Evolutionary conservation across 768 basidiomycete species (phyloP).

Genomic region (Lanmaoa pseudosensibilis): DNA sequence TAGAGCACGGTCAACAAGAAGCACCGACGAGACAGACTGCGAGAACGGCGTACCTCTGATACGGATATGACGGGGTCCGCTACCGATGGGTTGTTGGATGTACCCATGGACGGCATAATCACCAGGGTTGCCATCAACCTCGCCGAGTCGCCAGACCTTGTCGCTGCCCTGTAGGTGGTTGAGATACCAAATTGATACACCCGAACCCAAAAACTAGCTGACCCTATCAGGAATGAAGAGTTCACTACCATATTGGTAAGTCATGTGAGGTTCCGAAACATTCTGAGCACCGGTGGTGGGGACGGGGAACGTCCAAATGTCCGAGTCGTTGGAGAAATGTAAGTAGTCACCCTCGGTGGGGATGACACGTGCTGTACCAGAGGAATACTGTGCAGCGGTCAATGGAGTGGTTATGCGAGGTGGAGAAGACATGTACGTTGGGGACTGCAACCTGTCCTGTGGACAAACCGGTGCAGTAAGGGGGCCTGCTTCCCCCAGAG

Average conservation of each 20-base stretch:
- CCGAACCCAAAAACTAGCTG: constrained; percentile 16
- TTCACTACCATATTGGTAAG: constrained; percentile 53
- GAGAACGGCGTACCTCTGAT: too few relatives aligned
- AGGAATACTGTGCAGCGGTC: constrained; percentile 41
- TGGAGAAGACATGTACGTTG: constrained; percentile 42
- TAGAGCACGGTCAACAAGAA: too few relatives aligned
- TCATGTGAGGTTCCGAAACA: constrained; percentile 68
- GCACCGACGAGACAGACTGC: too few relatives aligned
- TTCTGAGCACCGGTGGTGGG: constrained; percentile 27
- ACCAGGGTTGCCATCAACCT: too few relatives aligned
- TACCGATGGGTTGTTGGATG: too few relatives aligned
- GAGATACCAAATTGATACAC: not conserved
- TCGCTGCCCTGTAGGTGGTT: constrained; percentile 32
- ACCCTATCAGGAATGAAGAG: constrained; percentile 68
- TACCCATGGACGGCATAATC: too few relatives aligned
- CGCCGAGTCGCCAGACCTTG: too few relatives aligned
- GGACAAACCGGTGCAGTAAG: constrained; percentile 50
- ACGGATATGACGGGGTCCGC: too few relatives aligned
- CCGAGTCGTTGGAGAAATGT: constrained; percentile 19
- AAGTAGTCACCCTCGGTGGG: constrained; percentile 41
- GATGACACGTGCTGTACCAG: constrained; percentile 56
- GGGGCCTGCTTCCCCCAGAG: constrained; percentile 53
- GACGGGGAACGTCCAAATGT: constrained; percentile 54
- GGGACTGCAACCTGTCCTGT: constrained; percentile 57
- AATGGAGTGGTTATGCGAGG: not conserved